Percentiles rank a stretch among this genome's conserved stretches.
phyloP scores from a whole-genome alignment of 2,329 filamentous ascomycete species.

The Colletotrichum simmondsii region DNA sequence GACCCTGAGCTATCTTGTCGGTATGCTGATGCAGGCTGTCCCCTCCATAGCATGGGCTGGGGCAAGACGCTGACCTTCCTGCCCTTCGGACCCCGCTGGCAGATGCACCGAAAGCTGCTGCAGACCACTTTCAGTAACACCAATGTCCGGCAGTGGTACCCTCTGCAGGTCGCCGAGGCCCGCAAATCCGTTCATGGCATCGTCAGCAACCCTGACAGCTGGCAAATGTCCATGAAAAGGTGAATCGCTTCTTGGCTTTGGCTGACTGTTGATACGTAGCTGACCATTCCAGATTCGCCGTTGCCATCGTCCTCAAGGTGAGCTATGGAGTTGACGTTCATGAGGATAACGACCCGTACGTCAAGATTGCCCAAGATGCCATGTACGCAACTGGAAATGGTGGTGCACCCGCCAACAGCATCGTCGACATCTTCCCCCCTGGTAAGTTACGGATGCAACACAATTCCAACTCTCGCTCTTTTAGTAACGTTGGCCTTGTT shows the following conservation, averaged over 20 bases:
- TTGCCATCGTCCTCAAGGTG: slow-evolving; percentile 45
- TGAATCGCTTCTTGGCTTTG: not conserved
- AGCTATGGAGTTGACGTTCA: slow-evolving; percentile 45
- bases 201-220: slow-evolving; percentile 34
- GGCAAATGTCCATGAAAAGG: slow-evolving; percentile 36
- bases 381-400: slow-evolving; percentile 43
- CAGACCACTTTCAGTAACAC: slow-evolving; percentile 54
- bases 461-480: slow-evolving; percentile 29
- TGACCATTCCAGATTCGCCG: slow-evolving; percentile 39
- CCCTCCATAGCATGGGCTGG: slow-evolving; percentile 53
- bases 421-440: slow-evolving; percentile 60
- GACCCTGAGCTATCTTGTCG: not conserved
- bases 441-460: slow-evolving; percentile 37
- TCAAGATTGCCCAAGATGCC: slow-evolving; percentile 38
- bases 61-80: slow-evolving; percentile 57
- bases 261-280: not conserved
- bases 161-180: slow-evolving; percentile 45
- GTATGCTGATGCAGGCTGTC: slow-evolving; percentile 16
- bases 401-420: slow-evolving; percentile 46
- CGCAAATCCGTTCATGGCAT: slow-evolving; percentile 41
- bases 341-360: slow-evolving; percentile 42
- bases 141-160: slow-evolving; percentile 46
- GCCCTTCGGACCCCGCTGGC: slow-evolving; percentile 52
- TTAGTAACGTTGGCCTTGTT: slow-evolving; percentile 38
- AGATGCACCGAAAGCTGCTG: slow-evolving; percentile 55